Evolutionary conservation across 345 rosid genomes (phyloP), one percentile per base, ranked within the genome.

Genomic region (Populus tremula): DNA sequence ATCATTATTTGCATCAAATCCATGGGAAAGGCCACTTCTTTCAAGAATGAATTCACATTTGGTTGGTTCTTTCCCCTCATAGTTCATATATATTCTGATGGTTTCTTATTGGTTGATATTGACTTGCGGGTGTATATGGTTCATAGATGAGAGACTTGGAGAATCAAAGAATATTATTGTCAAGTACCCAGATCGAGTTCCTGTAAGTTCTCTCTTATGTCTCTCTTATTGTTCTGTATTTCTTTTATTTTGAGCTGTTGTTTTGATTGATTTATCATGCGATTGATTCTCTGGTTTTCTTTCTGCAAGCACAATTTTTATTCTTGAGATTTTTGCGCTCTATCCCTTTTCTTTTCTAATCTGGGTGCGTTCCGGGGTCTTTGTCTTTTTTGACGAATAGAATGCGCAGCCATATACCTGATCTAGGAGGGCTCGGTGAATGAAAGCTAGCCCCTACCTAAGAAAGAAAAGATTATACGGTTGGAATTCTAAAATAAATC

Each of bases 181-280:
- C 31, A 92, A 92, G 84, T 88, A 92, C 66, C 90, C 93, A 25
- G 91, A 88, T 73, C 81, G 97, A 79, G 86, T 90, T 81, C 97
- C 97, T 38, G 94, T 92, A 71, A 85, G 90, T 78, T 59, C 29
- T 38, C 7, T 35, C 66, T 31, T 38, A 35, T 8, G 61, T 62
- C 18, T 33, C 38, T 72, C 2, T 59, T 53, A 0, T 68, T 69
- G 21, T 38, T 4, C 6, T 75, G 11, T 7, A 31, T 63, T 16
- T 68, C 20, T 43, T 74, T n/a, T 17, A 67, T 68, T 80, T 68
- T 71, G 29, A 23, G 13, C 29, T 59, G 29, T 23, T 27, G 8
- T 8, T 54, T 56, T 59, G 29, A 59, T 1, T 10, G 29, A 25
- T n/a, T 59, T 41, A 41, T 41, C 23, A 8, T 59, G 29, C n/a